phyloP scores from a whole-genome alignment of 352 stramenopile genomes.

The Globisporangium heterothallicum region DNA sequence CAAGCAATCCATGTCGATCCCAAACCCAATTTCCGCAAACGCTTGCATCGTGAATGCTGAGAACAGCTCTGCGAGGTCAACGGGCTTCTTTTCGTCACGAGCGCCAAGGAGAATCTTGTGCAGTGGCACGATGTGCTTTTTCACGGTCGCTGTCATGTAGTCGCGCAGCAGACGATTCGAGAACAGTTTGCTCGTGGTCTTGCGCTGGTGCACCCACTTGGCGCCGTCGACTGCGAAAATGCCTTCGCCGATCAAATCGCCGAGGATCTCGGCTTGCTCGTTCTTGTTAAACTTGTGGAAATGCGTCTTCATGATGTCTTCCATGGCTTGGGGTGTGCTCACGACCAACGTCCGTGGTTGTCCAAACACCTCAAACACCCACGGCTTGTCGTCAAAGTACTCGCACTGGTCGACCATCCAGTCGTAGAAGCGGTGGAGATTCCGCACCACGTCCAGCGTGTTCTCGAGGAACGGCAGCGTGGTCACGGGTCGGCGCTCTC shows the following conservation, averaged over 20 bases:
- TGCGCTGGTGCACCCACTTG: constrained; percentile 39
- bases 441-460: constrained; percentile 18
- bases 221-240: constrained; percentile 41
- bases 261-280: constrained; percentile 24
- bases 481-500: too few species aligned
- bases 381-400: constrained; percentile 1
- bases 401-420: constrained; percentile 2
- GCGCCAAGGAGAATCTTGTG: neutral
- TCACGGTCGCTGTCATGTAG: constrained; percentile 6
- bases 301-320: constrained; percentile 43
- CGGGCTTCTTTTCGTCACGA: constrained; percentile 1
- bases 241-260: constrained; percentile 47
- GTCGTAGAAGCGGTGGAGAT: constrained; percentile 10
- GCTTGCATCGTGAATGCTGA: constrained; percentile 29
- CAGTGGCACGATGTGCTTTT: constrained; percentile 7
- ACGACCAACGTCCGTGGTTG: constrained; percentile 27
- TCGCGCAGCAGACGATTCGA: constrained; percentile 19
- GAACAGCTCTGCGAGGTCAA: constrained; percentile 18
- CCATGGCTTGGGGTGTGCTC: constrained; percentile 22
- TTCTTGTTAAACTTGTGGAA: constrained; percentile 70
- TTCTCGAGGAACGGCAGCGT: constrained; percentile 28
- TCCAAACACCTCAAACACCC: constrained; percentile 26
- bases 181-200: constrained; percentile 71
- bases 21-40: constrained; percentile 34
- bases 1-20: constrained; percentile 25